phyloP scores from a whole-genome alignment of 768 basidiomycete species.

The Boletus edulis region DNA sequence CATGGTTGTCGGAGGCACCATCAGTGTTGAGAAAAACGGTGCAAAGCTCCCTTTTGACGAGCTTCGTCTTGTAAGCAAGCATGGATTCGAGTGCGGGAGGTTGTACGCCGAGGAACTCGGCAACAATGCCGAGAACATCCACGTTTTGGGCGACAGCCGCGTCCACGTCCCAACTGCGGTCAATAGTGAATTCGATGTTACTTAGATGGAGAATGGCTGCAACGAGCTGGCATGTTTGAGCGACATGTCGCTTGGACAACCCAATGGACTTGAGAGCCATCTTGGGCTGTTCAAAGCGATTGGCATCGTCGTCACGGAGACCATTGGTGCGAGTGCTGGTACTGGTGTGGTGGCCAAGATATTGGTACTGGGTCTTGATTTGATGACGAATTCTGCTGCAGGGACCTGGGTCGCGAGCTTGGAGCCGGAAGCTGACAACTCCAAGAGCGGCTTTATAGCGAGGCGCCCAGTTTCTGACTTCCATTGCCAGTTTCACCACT shows the following conservation, averaged over 20 bases:
- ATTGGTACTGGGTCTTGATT: slow-evolving; percentile 84
- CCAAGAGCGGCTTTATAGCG: slow-evolving; percentile 90
- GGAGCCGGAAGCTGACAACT: slow-evolving; percentile 83
- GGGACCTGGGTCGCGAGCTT: slow-evolving; percentile 87
- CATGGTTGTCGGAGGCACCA: slow-evolving; percentile 88
- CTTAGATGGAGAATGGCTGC: slow-evolving; percentile 97
- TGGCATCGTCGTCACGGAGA: slow-evolving; percentile 75
- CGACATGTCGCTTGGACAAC: slow-evolving; percentile 91
- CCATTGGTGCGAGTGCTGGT: slow-evolving; percentile 40
- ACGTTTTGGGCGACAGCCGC: slow-evolving; percentile 89
- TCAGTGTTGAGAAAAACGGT: slow-evolving; percentile 95
- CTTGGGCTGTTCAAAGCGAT: slow-evolving; percentile 92
- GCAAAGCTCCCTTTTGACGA: slow-evolving; percentile 97
- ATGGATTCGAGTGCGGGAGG: slow-evolving; percentile 70
- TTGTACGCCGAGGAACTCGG: slow-evolving; percentile 91
- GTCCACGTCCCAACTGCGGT: slow-evolving; percentile 82
- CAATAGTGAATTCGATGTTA: slow-evolving; percentile 88
- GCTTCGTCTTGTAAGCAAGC: slow-evolving; percentile 87
- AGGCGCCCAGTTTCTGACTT: slow-evolving; percentile 90
- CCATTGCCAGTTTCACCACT: slow-evolving; percentile 94
- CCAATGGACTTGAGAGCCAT: slow-evolving; percentile 91
- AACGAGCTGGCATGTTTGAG: slow-evolving; percentile 91
- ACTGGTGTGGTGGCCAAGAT: slow-evolving; percentile 70
- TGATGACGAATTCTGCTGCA: slow-evolving; percentile 92
- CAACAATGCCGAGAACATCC: slow-evolving; percentile 80